Conservation (phyloP, 805 yeast species). For the Scheffersomyces amazonensis region DNA sequence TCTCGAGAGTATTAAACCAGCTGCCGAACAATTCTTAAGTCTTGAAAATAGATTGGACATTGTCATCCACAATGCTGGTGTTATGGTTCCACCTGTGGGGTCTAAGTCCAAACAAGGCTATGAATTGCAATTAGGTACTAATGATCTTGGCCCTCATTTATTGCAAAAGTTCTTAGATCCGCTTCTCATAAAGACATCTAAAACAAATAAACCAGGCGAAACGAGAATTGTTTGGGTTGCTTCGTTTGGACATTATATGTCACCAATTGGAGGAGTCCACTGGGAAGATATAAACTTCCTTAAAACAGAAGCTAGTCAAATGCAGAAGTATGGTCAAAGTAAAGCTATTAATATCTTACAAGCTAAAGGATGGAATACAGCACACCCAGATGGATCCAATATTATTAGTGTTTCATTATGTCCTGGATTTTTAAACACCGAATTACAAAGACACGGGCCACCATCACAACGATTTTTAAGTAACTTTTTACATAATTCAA, state of each 20-base stretch:
- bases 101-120: slow-evolving; percentile 36
- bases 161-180: slow-evolving; percentile 38
- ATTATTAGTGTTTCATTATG: slow-evolving; percentile 34
- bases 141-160: slow-evolving; percentile 45
- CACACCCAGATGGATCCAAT: slow-evolving; percentile 21
- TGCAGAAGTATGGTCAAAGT: slow-evolving; percentile 36
- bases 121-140: slow-evolving; percentile 46
- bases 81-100: slow-evolving; percentile 26
- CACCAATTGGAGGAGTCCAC: slow-evolving; percentile 31
- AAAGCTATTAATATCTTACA: slow-evolving; percentile 40
- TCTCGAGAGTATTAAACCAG: slow-evolving; percentile 37
- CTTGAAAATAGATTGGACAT: slow-evolving; percentile 14
- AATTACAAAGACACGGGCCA: slow-evolving; percentile 26
- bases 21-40: slow-evolving; percentile 19
- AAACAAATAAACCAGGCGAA: slow-evolving; percentile 15
- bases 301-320: slow-evolving; percentile 6
- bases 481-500: slow-evolving; percentile 14
- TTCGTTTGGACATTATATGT: slow-evolving; percentile 31
- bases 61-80: slow-evolving; percentile 20
- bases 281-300: slow-evolving; percentile 27
- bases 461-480: slow-evolving; percentile 1
- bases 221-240: slow-evolving; percentile 46
- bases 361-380: slow-evolving; percentile 29
- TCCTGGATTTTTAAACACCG: slow-evolving; percentile 40
- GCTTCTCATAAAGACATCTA: slow-evolving; percentile 29